Percentiles rank a stretch among this genome's conserved stretches.
Evolutionary conservation across 2,329 filamentous ascomycete species (phyloP).

Genomic region (Nannizzia gypsea): DNA sequence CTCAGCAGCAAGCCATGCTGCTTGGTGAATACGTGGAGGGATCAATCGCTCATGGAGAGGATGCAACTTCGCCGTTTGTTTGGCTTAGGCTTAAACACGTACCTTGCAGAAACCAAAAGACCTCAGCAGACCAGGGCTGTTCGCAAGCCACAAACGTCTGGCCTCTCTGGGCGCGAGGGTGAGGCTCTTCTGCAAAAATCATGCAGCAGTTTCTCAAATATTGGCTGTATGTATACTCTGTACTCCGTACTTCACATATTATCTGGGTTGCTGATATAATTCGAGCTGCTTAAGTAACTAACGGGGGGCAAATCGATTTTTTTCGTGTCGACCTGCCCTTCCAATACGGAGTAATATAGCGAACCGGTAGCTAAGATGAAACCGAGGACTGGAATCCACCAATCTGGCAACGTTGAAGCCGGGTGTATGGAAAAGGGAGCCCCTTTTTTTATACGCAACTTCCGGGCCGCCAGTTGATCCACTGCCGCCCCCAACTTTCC

Average conservation of each 20-base stretch:
- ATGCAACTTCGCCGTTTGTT: slow-evolving; percentile 3
- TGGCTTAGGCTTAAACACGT: neutral
- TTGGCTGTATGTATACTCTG: too few relatives aligned
- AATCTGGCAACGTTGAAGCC: neutral
- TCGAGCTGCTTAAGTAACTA: neutral
- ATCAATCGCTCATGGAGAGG: neutral
- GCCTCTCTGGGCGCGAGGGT: neutral
- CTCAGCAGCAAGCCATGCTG: slow-evolving; percentile 1
- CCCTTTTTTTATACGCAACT: slow-evolving; percentile 1
- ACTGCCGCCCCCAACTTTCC: neutral
- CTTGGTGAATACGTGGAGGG: slow-evolving; percentile 1
- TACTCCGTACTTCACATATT: too few relatives aligned
- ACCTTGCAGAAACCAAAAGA: neutral
- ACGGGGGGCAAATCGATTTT: neutral
- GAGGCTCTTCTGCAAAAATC: slow-evolving; percentile 4
- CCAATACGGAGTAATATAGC: neutral
- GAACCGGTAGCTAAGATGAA: neutral
- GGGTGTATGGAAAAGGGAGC: neutral
- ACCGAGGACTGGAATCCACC: neutral
- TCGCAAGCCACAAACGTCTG: slow-evolving; percentile 1
- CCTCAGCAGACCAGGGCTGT: neutral
- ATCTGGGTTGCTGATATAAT: neutral
- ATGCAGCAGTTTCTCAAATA: neutral
- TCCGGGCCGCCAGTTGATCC: slow-evolving; percentile 1
- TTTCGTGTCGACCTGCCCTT: neutral